Evolutionary conservation across 257 asterid genomes (phyloP), one percentile per base, ranked within the genome.

Genomic region (Rhazya stricta): DNA sequence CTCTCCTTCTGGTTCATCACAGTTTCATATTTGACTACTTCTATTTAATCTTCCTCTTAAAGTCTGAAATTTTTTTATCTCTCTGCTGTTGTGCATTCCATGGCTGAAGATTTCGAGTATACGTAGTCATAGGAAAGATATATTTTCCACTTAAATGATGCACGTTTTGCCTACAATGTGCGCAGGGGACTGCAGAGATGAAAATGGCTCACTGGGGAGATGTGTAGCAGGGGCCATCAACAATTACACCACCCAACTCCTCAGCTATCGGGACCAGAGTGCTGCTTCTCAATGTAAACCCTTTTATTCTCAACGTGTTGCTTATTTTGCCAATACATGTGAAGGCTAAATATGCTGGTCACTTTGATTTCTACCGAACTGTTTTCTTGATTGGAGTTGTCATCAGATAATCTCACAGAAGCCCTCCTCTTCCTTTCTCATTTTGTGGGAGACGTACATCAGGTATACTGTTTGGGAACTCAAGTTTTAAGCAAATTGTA

Each of bases 191-290:
- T 94, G 97, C 88, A 94, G 89, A 83, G 95, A 90, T 79, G 87
- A 74, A 78, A 84, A 87, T 81, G 98, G 98, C 18, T 77, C 51
- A 65, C 63, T 57, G 63, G 96, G 80, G n/a, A 88, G 90, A 69
- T 92, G 97, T 77, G 97, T 90, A 23, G 97, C 96, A 18, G 97
- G 97, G 65, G 99, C 96, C 39, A 89, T 94, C 83, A 88, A 91
- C 84, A 94, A 94, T 81, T 94, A 91, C 82, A 94, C 98, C 27
- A 67, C 69, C n/a, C 97, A 91, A 77, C 97, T 94, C 27, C 86
- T 85, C 30, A 84, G 42, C 70, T 88, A 88, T 43, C 75, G 75
- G 77, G 75, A 54, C 43, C 71, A 12, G 73, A 69, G 71, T 61
- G 79, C 80, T 58, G 84, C 72, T 41, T 83, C 88, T 79, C 86